Evolutionary conservation across 352 stramenopile genomes (phyloP), one percentile per base, ranked within the genome.

Genomic region (Phytopythium mirpurense): DNA sequence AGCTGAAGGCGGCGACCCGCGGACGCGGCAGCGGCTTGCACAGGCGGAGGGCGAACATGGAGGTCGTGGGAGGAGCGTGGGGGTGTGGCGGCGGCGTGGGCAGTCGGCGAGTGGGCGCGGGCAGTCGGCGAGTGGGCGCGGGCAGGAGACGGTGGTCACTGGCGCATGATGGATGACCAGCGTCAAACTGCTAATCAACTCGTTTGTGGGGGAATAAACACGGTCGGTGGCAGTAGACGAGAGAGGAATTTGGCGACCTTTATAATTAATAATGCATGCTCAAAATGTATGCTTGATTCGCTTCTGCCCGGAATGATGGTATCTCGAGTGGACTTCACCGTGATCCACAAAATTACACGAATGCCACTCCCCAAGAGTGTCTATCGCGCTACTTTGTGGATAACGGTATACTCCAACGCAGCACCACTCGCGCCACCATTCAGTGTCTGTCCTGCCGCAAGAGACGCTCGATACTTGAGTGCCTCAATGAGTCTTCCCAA

Each of bases 221-320:
- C 21, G 0, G 42, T 31, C 23, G 42, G 21, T 31, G 44, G 42
- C 15, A 48, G 9, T 24, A 34, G 42, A n/a, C n/a, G n/a, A n/a
- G n/a, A n/a, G n/a, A n/a, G n/a, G n/a, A n/a, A n/a, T n/a, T n/a
- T 41, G 35, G 16, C 6, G 5, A 11, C 34, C n/a, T 36, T 36
- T 6, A n/a, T 19, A 38, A n/a, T 19, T 6, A n/a, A 18, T 38
- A 38, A 6, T 38, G n/a, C n/a, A n/a, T n/a, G n/a, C n/a, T n/a
- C n/a, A n/a, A n/a, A n/a, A n/a, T n/a, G n/a, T n/a, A n/a, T n/a
- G n/a, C n/a, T n/a, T n/a, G n/a, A n/a, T n/a, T n/a, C n/a, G n/a
- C n/a, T n/a, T n/a, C n/a, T n/a, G n/a, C n/a, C 2, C 40, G 40
- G 40, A 46, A 46, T 46, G 40, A 46, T 46, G 40, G 40, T 29